Conservation (phyloP, 176 grass and related monocot species). For the Puccinellia tenuiflora region DNA sequence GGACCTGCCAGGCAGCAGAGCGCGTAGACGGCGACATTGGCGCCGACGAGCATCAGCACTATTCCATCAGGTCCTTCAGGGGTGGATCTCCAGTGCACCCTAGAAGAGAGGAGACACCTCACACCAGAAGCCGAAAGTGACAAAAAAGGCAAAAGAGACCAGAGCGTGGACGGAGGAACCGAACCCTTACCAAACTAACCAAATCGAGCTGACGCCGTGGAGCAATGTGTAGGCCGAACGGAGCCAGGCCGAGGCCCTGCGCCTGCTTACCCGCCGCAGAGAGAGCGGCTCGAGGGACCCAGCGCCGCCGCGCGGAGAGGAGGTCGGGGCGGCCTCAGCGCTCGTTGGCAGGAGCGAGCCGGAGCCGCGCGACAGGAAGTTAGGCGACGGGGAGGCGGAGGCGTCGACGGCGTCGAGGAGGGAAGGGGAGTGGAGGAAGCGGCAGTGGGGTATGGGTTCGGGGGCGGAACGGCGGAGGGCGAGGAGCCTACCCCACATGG, state of each 20-base stretch:
- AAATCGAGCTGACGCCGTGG: neutral
- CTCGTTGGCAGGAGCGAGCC: slow-evolving; percentile 4
- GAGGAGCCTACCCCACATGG: slow-evolving; percentile 11
- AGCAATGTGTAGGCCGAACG: neutral
- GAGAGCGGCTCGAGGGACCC: neutral
- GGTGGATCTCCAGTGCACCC: neutral
- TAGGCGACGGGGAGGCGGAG: neutral
- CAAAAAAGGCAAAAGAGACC: neutral
- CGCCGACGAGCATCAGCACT: slow-evolving; percentile 43
- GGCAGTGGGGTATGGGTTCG: neutral
- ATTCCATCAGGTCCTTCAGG: neutral
- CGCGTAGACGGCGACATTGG: slow-evolving; percentile 66
- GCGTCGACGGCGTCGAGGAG: neutral
- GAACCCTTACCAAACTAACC: slow-evolving; percentile 17
- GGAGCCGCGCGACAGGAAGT: neutral
- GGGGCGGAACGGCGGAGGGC: neutral
- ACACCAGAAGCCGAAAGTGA: neutral
- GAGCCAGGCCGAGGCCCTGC: neutral
- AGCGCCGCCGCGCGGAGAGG: neutral
- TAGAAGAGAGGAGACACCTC: neutral
- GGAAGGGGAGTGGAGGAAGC: slow-evolving; percentile 4
- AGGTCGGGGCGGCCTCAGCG: neutral
- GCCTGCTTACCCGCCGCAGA: neutral
- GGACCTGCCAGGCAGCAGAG: slow-evolving; percentile 31
- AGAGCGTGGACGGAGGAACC: neutral